These are phyloP conservation scores for Blastobotrys robertii DNA, from an alignment of 805 yeast genomes.

Conservation along the genomic window DNA sequence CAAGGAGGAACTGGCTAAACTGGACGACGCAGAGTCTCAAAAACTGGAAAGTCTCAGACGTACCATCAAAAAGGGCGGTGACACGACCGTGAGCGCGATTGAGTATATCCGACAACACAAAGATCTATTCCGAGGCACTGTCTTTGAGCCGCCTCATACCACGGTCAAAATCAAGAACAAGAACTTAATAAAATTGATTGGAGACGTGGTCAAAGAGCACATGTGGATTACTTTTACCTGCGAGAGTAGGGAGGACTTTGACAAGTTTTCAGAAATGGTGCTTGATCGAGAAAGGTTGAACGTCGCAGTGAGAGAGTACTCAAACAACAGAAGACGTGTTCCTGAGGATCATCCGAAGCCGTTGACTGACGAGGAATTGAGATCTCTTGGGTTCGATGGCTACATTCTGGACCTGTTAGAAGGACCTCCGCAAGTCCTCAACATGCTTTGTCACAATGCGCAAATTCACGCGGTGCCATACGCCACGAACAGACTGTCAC, in stretches of 20 bases:
- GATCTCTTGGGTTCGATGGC: conserved; percentile 65
- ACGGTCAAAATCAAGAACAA: conserved; percentile 46
- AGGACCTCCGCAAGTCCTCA: conserved; percentile 65
- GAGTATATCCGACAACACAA: conserved; percentile 33
- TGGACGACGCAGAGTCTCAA: conserved; percentile 10
- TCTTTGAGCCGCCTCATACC: conserved; percentile 69
- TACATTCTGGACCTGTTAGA: conserved; percentile 56
- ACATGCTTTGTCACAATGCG: conserved; percentile 52
- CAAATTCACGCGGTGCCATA: conserved; percentile 54
- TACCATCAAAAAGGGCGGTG: conserved; percentile 2
- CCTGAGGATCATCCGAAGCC: conserved; percentile 16
- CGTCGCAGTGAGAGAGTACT: conserved; percentile 42
- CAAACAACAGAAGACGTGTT: conserved; percentile 22
- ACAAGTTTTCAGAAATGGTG: conserved; percentile 34
- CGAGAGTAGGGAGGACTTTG: conserved; percentile 40
- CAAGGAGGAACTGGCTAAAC: conserved; percentile 1
- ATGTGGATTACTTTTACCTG: conserved; percentile 53
- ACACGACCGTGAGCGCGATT: conserved; percentile 34
- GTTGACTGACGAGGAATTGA: conserved; percentile 25
- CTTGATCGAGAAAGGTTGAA: conserved; percentile 33
- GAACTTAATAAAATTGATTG: conserved; percentile 39
- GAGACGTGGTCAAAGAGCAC: conserved; percentile 44
- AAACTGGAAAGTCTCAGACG: conserved; percentile 14
- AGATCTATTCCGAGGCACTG: conserved; percentile 31
- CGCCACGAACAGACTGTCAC: conserved; percentile 36